Evolutionary conservation across 192 early-diverging fungal species (phyloP).

Genomic region (Coemansia sp.): DNA sequence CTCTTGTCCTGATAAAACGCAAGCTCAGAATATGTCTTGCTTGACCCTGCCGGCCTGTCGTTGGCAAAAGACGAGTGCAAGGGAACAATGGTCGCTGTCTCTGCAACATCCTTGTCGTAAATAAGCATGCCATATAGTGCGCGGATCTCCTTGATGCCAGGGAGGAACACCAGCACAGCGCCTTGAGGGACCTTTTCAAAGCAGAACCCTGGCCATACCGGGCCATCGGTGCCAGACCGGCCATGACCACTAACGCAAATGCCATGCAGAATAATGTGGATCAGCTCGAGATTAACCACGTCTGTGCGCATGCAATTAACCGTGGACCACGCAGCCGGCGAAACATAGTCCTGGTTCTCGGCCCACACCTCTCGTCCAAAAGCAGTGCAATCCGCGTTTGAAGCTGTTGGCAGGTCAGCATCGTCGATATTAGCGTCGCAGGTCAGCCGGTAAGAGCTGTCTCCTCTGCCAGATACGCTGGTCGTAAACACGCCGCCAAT

Average conservation of each 20-base stretch:
- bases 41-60: conserved; percentile 8
- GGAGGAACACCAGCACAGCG: conserved; percentile 68
- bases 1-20: conserved; percentile 44
- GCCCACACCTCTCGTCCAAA: background rate
- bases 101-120: background rate
- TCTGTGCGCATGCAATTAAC: conserved; percentile 41
- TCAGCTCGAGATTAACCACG: conserved; percentile 61
- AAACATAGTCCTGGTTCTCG: conserved; percentile 8
- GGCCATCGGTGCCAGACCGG: background rate
- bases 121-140: conserved; percentile 60
- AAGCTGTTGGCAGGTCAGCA: background rate
- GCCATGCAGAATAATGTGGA: conserved; percentile 59
- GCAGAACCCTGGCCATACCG: conserved; percentile 1
- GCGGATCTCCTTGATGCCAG: conserved; percentile 73
- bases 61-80: conserved; percentile 59
- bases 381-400: background rate
- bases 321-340: conserved; percentile 2
- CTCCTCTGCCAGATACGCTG: background rate
- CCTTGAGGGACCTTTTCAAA: conserved; percentile 28
- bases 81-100: conserved; percentile 55
- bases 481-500: background rate
- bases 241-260: conserved; percentile 54
- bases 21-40: conserved; percentile 47
- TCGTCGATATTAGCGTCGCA: background rate
- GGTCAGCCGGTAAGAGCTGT: background rate